phyloP scores from a whole-genome alignment of 2,329 filamentous ascomycete genomes.

The Diaporthe velutina region DNA sequence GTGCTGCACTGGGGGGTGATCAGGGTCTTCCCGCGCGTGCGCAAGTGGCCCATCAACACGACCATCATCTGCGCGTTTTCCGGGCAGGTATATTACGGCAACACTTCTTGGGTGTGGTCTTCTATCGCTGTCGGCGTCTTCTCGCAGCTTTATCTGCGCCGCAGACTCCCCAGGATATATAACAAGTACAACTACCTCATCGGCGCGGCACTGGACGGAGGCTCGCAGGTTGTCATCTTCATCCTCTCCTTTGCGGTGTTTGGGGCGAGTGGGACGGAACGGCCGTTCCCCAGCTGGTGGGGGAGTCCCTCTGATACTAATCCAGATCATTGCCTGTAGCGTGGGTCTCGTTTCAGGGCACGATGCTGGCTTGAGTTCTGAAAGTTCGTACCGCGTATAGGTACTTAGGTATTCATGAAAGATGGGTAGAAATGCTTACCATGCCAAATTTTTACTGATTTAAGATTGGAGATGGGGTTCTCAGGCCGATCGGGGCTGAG shows the following conservation, averaged over 20 bases:
- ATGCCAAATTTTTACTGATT: neutral
- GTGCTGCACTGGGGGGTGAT: conserved; percentile 51
- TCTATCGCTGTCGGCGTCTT: conserved; percentile 47
- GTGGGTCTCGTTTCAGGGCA: neutral
- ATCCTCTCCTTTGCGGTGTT: conserved; percentile 58
- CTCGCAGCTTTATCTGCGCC: conserved; percentile 52
- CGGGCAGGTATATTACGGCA: conserved; percentile 51
- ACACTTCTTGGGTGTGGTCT: conserved; percentile 49
- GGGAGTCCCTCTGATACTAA: conserved; percentile 33
- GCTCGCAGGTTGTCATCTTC: conserved; percentile 55
- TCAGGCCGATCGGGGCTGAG: too few relatives aligned
- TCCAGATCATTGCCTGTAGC: conserved; percentile 36
- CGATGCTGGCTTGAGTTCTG: accelerated
- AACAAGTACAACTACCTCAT: conserved; percentile 57
- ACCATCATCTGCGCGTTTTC: conserved; percentile 50
- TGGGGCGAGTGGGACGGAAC: conserved; percentile 54
- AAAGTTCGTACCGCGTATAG: neutral
- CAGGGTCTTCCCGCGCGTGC: conserved; percentile 44
- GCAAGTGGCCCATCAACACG: conserved; percentile 48
- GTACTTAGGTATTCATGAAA: too few relatives aligned
- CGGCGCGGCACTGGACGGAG: conserved; percentile 55
- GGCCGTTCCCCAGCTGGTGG: conserved; percentile 49
- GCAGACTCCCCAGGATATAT: conserved; percentile 51
- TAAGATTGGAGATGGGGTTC: too few relatives aligned
- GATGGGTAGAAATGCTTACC: too few relatives aligned